phyloP scores from a whole-genome alignment of 2,329 filamentous ascomycete genomes.

The Fonsecaea pedrosoi region DNA sequence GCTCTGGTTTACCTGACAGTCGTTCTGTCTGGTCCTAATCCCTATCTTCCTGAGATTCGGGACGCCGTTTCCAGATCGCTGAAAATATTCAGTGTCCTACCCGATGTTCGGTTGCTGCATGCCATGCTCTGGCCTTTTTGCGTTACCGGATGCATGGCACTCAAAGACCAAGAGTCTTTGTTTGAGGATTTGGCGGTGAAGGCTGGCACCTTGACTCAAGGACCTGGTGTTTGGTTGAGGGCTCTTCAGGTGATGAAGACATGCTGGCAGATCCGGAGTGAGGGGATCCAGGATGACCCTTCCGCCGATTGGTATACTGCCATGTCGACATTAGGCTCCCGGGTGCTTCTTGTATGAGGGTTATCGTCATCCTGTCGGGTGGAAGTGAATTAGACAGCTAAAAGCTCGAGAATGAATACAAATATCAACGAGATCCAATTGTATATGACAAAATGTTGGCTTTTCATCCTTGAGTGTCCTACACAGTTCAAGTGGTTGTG shows the following conservation, averaged over 20 bases:
- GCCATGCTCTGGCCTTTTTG: slow-evolving; percentile 14
- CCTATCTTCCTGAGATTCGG: neutral
- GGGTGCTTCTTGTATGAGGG: neutral
- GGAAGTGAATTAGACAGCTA: neutral
- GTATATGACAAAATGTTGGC: too few species aligned
- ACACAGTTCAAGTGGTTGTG: too few species aligned
- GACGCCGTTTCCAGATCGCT: neutral
- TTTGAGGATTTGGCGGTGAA: slow-evolving; percentile 5
- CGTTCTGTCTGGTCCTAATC: neutral
- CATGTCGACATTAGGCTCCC: neutral
- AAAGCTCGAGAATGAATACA: too few species aligned
- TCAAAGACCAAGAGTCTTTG: slow-evolving; percentile 13
- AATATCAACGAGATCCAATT: too few species aligned
- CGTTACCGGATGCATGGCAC: slow-evolving; percentile 15
- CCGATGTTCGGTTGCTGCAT: slow-evolving; percentile 6
- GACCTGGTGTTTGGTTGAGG: neutral
- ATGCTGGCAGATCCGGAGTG: neutral
- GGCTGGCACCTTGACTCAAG: neutral
- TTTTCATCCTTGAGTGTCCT: too few species aligned
- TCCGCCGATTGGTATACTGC: neutral
- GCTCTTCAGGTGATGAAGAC: neutral
- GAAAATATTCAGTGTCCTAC: neutral
- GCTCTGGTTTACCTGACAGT: neutral
- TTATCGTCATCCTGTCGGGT: neutral
- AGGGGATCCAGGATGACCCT: neutral